Evolutionary conservation across 2,329 filamentous ascomycete genomes (phyloP).

Genomic region (Scorias spongiosa): DNA sequence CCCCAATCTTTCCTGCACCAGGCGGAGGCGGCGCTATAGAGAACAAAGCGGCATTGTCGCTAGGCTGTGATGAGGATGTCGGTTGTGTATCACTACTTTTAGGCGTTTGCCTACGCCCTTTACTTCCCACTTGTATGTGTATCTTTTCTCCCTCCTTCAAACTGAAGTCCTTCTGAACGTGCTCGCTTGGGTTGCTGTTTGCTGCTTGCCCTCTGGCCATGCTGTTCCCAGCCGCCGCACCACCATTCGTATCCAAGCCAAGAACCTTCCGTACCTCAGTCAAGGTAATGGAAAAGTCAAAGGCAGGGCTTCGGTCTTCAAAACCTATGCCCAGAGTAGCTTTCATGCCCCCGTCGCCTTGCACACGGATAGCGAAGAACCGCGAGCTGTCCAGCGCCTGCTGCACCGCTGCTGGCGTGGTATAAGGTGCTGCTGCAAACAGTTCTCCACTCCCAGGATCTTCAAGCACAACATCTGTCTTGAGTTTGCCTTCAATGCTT

Average conservation of each 20-base stretch:
- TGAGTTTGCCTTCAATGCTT: slow-evolving; percentile 32
- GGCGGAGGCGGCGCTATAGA: slow-evolving; percentile 62
- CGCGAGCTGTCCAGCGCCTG: slow-evolving; percentile 63
- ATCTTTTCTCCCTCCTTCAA: slow-evolving; percentile 85
- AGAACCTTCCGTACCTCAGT: slow-evolving; percentile 62
- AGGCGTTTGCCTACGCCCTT: slow-evolving; percentile 26
- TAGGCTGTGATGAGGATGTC: slow-evolving; percentile 11
- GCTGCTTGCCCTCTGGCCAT: slow-evolving; percentile 4
- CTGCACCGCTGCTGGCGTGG: slow-evolving; percentile 49
- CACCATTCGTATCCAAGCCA: slow-evolving; percentile 28
- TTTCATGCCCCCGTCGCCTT: slow-evolving; percentile 59
- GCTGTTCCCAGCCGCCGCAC: slow-evolving; percentile 1
- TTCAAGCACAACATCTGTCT: slow-evolving; percentile 64
- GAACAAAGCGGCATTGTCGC: slow-evolving; percentile 40
- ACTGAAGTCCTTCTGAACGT: slow-evolving; percentile 58
- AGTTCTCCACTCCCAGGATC: slow-evolving; percentile 57
- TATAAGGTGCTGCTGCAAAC: slow-evolving; percentile 75
- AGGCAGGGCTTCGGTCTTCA: slow-evolving; percentile 71
- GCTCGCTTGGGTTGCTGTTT: slow-evolving; percentile 26
- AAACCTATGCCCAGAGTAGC: slow-evolving; percentile 74
- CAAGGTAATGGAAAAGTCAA: slow-evolving; percentile 69
- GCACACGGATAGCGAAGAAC: slow-evolving; percentile 73
- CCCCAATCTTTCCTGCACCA: slow-evolving; percentile 16
- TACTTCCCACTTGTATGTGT: slow-evolving; percentile 58
- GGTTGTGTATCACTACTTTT: slow-evolving; percentile 24